Evolutionary conservation across 2,329 filamentous ascomycete species (phyloP), one percentile per base, ranked within the genome.

Genomic region (Calonectria henricotiae): DNA sequence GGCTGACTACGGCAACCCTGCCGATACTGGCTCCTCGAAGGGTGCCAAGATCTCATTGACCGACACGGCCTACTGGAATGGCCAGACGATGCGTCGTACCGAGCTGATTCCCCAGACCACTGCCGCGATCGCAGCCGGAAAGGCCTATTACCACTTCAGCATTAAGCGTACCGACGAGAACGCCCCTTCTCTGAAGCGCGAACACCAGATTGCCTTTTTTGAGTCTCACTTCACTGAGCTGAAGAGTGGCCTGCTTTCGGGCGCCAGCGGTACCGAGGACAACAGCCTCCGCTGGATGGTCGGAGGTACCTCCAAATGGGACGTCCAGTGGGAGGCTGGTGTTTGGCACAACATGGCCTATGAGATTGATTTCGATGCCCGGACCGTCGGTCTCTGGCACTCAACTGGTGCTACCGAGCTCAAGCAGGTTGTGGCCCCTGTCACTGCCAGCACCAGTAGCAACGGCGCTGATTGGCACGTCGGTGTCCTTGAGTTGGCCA

Each of bases 301-400:
- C 9, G 85, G 86, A 68, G 87, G 90, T 20, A 82, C 86, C 74
- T 87, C 86, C 62, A 83, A 92, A 75, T 94, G 91, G 91, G 88
- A 87, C 75, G 85, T 86, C 0, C 84, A 88, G 71, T 90, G 92
- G 80, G 85, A 85, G 65, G 85, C 91, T 0, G 89, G 86, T 46
- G 88, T 90, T 13, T 94, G 92, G 92, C 92, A 94, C 80, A 94
- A 94, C 79, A 86, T 93, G 75, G 92, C 91, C 60, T 94, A 93
- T 77, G 91, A 91, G 79, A 92, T 93, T 69, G 88, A 94, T 83
- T 94, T 94, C 77, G 81, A 81, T 15, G 86, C 84, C 44, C 83
- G 86, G 73, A 89, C 86, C 4, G 91, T 94, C 32, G 88, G 87
- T 13, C 90, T 94, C 81, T 94, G 91, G 88, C 90, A 93, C 81